Conservation (phyloP, 768 basidiomycete species). For the Agaricus sinodeliciosus region DNA sequence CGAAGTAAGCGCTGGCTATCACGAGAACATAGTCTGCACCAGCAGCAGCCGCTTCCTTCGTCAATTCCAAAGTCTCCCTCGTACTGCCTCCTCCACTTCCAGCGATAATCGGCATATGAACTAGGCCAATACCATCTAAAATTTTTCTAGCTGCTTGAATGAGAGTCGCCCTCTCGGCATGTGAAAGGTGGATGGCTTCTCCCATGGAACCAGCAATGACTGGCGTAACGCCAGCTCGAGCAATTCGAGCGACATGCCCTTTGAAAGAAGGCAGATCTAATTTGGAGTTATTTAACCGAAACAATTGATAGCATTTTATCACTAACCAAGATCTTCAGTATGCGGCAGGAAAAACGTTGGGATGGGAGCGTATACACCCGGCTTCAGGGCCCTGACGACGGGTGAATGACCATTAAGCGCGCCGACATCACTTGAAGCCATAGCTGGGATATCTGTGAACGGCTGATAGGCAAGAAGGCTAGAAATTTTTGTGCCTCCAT, state of each 20-base stretch:
- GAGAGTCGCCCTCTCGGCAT: slow-evolving; percentile 56
- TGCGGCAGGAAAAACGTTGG: slow-evolving; percentile 75
- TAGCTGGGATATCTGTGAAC: slow-evolving; percentile 17
- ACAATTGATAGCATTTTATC: background rate
- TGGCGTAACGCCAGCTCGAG: slow-evolving; percentile 61
- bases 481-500: slow-evolving; percentile 10
- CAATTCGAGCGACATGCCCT: slow-evolving; percentile 57
- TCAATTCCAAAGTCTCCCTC: slow-evolving; percentile 71
- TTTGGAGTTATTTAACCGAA: background rate
- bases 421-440: slow-evolving; percentile 37
- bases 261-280: slow-evolving; percentile 65
- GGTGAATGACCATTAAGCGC: slow-evolving; percentile 20
- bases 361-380: slow-evolving; percentile 83
- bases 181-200: slow-evolving; percentile 72
- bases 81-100: slow-evolving; percentile 85
- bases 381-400: slow-evolving; percentile 48
- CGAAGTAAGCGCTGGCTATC: slow-evolving; percentile 84
- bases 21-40: slow-evolving; percentile 87
- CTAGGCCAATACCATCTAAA: slow-evolving; percentile 59
- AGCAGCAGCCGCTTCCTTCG: slow-evolving; percentile 69
- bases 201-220: slow-evolving; percentile 81
- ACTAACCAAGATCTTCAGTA: slow-evolving; percentile 78
- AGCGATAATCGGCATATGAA: slow-evolving; percentile 60
- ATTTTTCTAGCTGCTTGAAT: slow-evolving; percentile 63
- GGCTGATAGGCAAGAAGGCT: slow-evolving; percentile 13